phyloP scores from a whole-genome alignment of 352 stramenopile genomes.

The Hyaloperonospora arabidopsidis region DNA sequence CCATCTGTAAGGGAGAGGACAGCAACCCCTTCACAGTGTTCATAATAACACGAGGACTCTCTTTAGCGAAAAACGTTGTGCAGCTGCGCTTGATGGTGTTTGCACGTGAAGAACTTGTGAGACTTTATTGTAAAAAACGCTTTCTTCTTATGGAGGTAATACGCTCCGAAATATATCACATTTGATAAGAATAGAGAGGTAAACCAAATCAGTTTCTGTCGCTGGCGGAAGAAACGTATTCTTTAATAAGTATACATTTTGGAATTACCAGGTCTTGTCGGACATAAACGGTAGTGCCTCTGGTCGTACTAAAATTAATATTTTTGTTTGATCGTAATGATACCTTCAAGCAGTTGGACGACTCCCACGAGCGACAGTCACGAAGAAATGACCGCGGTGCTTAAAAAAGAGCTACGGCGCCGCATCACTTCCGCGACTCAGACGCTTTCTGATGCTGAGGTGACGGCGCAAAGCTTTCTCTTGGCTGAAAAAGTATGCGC shows the following conservation, averaged over 20 bases:
- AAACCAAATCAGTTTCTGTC: too few species aligned
- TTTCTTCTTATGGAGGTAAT: too few species aligned
- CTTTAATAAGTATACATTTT: too few species aligned
- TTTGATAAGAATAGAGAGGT: too few species aligned
- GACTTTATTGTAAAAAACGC: too few species aligned
- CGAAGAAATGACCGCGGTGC: constrained; percentile 17
- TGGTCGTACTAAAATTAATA: constrained; percentile 7
- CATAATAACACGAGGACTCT: constrained; percentile 6
- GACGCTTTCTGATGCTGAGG: constrained; percentile 30
- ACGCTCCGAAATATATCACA: too few species aligned
- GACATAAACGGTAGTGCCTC: not conserved
- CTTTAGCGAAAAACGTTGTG: constrained; percentile 11
- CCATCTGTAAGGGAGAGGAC: constrained; percentile 17
- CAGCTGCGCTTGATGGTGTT: not conserved
- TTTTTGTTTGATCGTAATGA: constrained; percentile 1
- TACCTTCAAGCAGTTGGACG: constrained; percentile 7
- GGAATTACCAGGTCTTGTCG: too few species aligned
- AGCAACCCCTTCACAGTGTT: constrained; percentile 18
- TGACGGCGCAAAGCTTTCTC: constrained; percentile 43
- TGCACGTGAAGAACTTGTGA: not conserved
- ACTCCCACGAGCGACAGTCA: constrained; percentile 1
- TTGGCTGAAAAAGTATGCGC: constrained; percentile 39
- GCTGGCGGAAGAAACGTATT: too few species aligned
- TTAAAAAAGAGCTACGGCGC: constrained; percentile 60
- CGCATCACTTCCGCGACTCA: constrained; percentile 41